Evolutionary conservation across 1,284 basidiomycete genomes (phyloP).

Genomic region (Agaricales sp.): DNA sequence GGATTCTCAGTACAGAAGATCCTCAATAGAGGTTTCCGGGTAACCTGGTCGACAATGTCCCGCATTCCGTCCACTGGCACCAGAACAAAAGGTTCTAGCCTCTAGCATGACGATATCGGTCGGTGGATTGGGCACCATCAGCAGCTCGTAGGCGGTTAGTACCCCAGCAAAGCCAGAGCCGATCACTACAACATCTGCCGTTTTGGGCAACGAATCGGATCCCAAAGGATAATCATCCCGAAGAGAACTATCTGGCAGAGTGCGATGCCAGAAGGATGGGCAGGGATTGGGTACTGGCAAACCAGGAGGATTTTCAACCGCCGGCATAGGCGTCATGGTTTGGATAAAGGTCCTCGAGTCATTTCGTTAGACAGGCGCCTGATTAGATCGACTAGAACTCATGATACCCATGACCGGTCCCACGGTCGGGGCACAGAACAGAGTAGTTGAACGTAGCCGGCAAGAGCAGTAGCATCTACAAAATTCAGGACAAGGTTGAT

Average conservation of each 20-base stretch:
- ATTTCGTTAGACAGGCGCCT: too few relatives aligned
- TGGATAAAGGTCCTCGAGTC: too few relatives aligned
- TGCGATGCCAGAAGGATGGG: conserved; percentile 12
- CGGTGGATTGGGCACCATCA: conserved; percentile 10
- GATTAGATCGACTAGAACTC: too few relatives aligned
- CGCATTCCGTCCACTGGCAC: conserved; percentile 13
- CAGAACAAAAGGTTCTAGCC: conserved; percentile 12
- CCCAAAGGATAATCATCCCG: not conserved
- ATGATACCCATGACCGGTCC: too few relatives aligned
- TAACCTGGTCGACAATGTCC: conserved; percentile 13
- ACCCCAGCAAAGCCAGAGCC: conserved; percentile 12
- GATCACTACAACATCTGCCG: conserved; percentile 12
- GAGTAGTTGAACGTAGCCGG: too few relatives aligned
- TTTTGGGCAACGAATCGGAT: conserved; percentile 6
- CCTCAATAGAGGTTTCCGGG: conserved; percentile 16
- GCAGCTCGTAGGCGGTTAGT: conserved; percentile 11
- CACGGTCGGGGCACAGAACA: too few relatives aligned
- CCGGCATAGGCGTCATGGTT: too few relatives aligned
- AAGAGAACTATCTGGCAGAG: conserved; percentile 8
- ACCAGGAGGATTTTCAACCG: conserved; percentile 10
- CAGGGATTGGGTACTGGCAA: conserved; percentile 11
- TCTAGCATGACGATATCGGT: conserved; percentile 12
- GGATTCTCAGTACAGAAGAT: not conserved
- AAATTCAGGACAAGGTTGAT: too few relatives aligned
- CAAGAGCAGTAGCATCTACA: too few relatives aligned